Conservation (phyloP, 805 yeast genomes). For the Myxozyma geophila region DNA sequence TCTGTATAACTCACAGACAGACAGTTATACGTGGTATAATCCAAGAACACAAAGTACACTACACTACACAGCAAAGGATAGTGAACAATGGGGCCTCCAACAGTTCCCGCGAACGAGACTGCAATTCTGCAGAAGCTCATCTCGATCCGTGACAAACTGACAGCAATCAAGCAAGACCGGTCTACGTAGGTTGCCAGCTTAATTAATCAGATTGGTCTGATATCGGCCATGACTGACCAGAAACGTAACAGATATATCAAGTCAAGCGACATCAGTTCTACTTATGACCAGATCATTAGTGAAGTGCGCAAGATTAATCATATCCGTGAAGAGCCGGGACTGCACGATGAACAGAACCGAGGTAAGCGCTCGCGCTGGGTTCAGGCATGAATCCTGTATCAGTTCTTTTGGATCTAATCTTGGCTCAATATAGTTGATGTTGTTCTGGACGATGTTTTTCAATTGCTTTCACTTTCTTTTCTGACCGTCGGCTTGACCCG, state of each 20-base stretch:
- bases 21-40: background rate
- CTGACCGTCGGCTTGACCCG: slow-evolving; percentile 90
- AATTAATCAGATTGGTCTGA: background rate
- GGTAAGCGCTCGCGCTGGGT: slow-evolving; percentile 12
- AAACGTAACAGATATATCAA: slow-evolving; percentile 40
- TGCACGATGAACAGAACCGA: slow-evolving; percentile 43
- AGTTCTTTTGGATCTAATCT: background rate
- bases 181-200: slow-evolving; percentile 38
- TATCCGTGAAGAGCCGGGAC: slow-evolving; percentile 43
- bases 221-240: background rate
- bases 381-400: background rate
- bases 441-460: slow-evolving; percentile 86
- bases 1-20: background rate
- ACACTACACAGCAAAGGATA: background rate
- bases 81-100: background rate
- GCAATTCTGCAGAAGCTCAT: slow-evolving; percentile 42
- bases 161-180: slow-evolving; percentile 45
- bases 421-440: slow-evolving; percentile 58
- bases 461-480: slow-evolving; percentile 80
- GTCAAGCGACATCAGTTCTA: slow-evolving; percentile 42
- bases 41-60: background rate
- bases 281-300: slow-evolving; percentile 41
- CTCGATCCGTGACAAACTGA: slow-evolving; percentile 40
- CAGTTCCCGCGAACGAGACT: slow-evolving; percentile 43
- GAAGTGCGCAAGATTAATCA: slow-evolving; percentile 43